Percentiles rank a stretch among this genome's conserved stretches.
Evolutionary conservation across 441 rosid genomes (phyloP).

Genomic region (Manihot esculenta): DNA sequence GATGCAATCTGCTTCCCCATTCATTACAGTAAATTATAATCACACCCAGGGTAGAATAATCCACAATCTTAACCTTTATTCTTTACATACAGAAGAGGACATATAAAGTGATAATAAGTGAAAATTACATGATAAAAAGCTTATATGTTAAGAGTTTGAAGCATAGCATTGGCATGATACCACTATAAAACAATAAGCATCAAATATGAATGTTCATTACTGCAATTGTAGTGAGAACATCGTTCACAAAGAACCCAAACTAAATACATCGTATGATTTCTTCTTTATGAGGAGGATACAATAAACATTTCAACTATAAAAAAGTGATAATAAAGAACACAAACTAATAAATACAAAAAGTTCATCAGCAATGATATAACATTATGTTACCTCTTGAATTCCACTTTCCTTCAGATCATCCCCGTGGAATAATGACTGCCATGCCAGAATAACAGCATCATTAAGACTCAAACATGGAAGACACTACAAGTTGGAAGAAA

Average conservation of each 20-base stretch:
- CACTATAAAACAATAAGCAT: not conserved
- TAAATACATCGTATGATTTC: not conserved
- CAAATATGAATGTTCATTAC: not conserved
- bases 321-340: not conserved
- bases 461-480: constrained; percentile 13
- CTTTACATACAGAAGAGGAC: not conserved
- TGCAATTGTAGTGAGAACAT: not conserved
- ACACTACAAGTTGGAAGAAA: not conserved
- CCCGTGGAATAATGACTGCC: constrained; percentile 74
- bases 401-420: constrained; percentile 81
- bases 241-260: not conserved
- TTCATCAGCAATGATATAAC: constrained; percentile 2
- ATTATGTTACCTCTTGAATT: constrained; percentile 72
- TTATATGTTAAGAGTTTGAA: not conserved
- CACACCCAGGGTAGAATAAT: not conserved
- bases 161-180: not conserved
- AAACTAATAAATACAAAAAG: not conserved
- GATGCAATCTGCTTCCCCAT: not conserved
- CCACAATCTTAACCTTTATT: not conserved
- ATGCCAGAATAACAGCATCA: constrained; percentile 33
- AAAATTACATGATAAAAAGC: not conserved
- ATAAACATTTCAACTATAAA: constrained; percentile 2
- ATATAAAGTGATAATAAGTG: not conserved
- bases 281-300: not conserved
- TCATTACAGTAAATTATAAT: not conserved